Percentiles rank a stretch among this genome's conserved stretches.
Evolutionary conservation across 805 yeast genomes (phyloP).

Genomic region (Yarrowia alimentaria): DNA sequence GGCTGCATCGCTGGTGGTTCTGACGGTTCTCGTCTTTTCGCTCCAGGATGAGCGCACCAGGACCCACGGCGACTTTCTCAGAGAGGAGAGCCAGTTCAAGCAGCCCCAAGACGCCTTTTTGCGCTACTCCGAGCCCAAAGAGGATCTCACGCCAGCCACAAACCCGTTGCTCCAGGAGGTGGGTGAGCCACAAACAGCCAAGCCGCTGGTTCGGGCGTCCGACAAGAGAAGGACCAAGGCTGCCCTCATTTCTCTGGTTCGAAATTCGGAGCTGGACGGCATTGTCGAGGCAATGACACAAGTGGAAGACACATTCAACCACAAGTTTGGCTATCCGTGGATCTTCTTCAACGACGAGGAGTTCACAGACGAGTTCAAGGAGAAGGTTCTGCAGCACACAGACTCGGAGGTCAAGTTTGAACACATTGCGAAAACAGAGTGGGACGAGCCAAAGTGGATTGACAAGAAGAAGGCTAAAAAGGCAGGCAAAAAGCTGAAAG

Average conservation of each 20-base stretch:
- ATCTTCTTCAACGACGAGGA: constrained; percentile 72
- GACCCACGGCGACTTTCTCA: constrained; percentile 8
- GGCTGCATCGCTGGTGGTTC: not conserved
- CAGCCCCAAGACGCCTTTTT: constrained; percentile 8
- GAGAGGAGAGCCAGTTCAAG: constrained; percentile 17
- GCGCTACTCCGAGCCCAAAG: constrained; percentile 4
- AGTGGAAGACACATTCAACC: constrained; percentile 65
- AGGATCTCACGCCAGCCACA: constrained; percentile 2
- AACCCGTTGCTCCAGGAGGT: constrained; percentile 17
- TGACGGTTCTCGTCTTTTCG: constrained; percentile 9
- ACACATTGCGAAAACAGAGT: constrained; percentile 43
- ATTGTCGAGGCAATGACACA: constrained; percentile 55
- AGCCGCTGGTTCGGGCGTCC: constrained; percentile 15
- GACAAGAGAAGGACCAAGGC: constrained; percentile 55
- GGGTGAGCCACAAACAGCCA: constrained; percentile 5
- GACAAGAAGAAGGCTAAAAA: constrained; percentile 47
- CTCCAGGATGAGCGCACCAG: constrained; percentile 14
- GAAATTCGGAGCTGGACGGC: constrained; percentile 57
- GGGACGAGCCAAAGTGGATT: constrained; percentile 61
- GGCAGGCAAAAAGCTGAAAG: constrained; percentile 39
- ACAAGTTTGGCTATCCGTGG: constrained; percentile 74
- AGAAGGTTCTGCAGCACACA: constrained; percentile 42
- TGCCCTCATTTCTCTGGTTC: constrained; percentile 68
- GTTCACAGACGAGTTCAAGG: constrained; percentile 58
- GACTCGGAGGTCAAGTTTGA: constrained; percentile 50